phyloP scores from a whole-genome alignment of 305 asterid species.

The Salvia sclarea region DNA sequence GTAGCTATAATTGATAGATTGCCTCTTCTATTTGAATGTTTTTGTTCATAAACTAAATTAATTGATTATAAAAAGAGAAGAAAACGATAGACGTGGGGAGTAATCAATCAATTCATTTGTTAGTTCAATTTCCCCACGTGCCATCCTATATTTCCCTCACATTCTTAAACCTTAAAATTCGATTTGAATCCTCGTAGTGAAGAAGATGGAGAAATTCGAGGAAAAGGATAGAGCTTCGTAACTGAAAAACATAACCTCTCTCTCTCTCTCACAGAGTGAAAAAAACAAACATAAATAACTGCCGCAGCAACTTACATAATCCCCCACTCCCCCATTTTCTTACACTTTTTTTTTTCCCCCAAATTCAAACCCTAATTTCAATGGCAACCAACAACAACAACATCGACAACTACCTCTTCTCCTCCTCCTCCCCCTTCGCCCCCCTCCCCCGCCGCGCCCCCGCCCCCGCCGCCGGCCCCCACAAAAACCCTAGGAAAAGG shows the following conservation, averaged over 20 bases:
- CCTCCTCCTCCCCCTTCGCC: slow-evolving; percentile 22
- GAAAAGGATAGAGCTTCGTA: slow-evolving; percentile 26
- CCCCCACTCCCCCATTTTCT: slow-evolving; percentile 9
- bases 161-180: too few relatives aligned
- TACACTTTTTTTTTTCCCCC: slow-evolving; percentile 29
- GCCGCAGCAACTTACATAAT: slow-evolving; percentile 21
- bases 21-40: background rate
- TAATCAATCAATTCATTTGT: background rate
- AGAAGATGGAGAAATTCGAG: background rate
- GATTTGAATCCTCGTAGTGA: slow-evolving; percentile 15
- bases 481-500: slow-evolving; percentile 42
- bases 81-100: background rate
- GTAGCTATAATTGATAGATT: background rate
- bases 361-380: background rate
- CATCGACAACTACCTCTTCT: slow-evolving; percentile 18
- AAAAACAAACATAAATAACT: slow-evolving; percentile 25
- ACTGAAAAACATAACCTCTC: slow-evolving; percentile 30
- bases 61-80: background rate
- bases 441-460: slow-evolving; percentile 3
- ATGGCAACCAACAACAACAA: slow-evolving; percentile 29
- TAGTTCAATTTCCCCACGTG: slow-evolving; percentile 2
- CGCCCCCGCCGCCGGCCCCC: slow-evolving; percentile 6
- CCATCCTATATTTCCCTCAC: background rate
- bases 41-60: background rate
- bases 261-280: background rate